Percentiles rank a stretch among this genome's conserved stretches.
Conservation (phyloP, 148 eudicot species). For the Heliamphora exappendiculata region DNA sequence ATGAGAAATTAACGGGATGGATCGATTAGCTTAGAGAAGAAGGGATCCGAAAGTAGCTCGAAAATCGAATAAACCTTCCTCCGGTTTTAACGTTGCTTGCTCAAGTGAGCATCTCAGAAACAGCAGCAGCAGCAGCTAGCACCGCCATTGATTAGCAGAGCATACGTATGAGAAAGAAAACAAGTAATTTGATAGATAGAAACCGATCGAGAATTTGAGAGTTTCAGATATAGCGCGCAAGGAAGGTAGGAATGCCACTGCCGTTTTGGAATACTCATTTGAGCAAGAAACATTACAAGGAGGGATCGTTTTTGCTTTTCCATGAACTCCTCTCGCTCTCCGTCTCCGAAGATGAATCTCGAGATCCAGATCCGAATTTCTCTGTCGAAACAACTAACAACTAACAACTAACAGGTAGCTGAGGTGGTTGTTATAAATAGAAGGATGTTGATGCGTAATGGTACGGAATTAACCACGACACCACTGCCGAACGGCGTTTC, state of each 20-base stretch:
- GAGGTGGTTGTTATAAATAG: too few relatives aligned
- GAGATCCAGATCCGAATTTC: too few relatives aligned
- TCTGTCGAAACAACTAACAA: too few relatives aligned
- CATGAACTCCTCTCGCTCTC: too few relatives aligned
- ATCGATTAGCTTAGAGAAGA: background rate
- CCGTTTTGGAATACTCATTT: slow-evolving; percentile 28
- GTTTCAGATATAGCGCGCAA: background rate
- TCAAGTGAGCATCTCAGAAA: slow-evolving; percentile 28
- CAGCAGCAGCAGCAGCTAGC: background rate
- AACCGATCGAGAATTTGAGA: background rate
- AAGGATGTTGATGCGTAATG: too few relatives aligned
- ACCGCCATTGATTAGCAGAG: too few relatives aligned
- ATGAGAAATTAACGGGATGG: background rate
- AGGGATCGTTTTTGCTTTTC: too few relatives aligned
- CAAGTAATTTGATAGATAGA: background rate
- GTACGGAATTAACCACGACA: too few relatives aligned
- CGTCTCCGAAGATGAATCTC: too few relatives aligned
- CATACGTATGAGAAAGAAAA: too few relatives aligned
- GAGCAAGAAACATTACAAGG: slow-evolving; percentile 29
- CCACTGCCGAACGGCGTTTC: too few relatives aligned
- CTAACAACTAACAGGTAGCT: too few relatives aligned
- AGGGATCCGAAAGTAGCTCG: background rate
- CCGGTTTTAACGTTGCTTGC: slow-evolving; percentile 12
- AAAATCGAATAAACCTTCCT: background rate
- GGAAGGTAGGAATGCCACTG: background rate